Percentiles rank a stretch among this genome's conserved stretches.
Conservation (phyloP, 306 rosid genomes). For the Quercus suber region DNA sequence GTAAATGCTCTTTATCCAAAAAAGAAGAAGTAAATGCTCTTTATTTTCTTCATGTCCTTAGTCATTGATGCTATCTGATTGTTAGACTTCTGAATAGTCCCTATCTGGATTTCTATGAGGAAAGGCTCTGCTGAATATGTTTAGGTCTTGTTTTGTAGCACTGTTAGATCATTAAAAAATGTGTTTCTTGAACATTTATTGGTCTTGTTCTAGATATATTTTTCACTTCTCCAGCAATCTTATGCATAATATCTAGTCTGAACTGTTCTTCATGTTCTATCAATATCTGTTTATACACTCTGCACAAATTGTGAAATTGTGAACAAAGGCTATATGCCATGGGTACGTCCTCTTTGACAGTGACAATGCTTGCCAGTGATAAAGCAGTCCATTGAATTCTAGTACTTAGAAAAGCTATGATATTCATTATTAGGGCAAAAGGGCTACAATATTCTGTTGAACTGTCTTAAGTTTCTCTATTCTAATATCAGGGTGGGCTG, state of each 20-base stretch:
- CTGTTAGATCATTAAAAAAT: neutral
- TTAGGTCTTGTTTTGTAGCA: neutral
- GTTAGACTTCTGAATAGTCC: neutral
- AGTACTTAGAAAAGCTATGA: neutral
- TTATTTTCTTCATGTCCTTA: neutral
- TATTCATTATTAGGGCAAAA: no score
- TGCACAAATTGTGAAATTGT: neutral
- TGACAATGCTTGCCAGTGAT: no score
- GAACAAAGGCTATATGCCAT: no score
- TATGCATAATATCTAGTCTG: neutral
- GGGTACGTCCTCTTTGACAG: no score
- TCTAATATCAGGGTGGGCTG: neutral
- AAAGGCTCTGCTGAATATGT: neutral
- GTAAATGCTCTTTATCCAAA: no score
- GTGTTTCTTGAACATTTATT: neutral
- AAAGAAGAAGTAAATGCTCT: neutral
- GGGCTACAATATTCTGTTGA: neutral
- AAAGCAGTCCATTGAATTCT: neutral
- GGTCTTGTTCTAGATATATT: slow-evolving; percentile 1
- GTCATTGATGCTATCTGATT: neutral
- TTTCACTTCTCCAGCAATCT: neutral
- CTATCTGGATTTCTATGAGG: neutral
- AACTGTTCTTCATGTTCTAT: neutral
- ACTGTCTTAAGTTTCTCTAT: neutral
- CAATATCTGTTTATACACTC: neutral